Evolutionary conservation across 202 grass and related monocot genomes (phyloP).

Genomic region (Schoenoplectus triqueter): DNA sequence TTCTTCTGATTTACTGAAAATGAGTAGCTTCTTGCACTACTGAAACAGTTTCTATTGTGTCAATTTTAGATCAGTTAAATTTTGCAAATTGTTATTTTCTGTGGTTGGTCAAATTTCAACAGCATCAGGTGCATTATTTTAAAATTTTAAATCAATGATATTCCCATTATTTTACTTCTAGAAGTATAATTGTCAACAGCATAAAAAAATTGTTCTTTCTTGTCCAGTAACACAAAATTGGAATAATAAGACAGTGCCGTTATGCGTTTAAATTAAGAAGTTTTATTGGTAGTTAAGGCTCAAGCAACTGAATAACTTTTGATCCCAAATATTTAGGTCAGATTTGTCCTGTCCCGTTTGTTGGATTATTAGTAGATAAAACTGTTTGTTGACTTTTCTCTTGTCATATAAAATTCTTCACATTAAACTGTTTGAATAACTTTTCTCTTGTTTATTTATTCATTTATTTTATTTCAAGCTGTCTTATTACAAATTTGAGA

Average conservation of each 20-base stretch:
- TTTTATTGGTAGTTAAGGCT: too few relatives aligned
- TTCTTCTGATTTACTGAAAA: constrained; percentile 24
- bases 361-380: too few relatives aligned
- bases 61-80: constrained; percentile 31
- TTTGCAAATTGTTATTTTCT: neutral
- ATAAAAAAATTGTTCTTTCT: constrained; percentile 2
- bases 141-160: too few relatives aligned
- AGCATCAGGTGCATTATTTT: constrained; percentile 68
- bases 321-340: neutral
- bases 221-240: neutral
- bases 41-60: constrained; percentile 15
- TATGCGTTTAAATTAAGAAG: too few relatives aligned
- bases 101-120: constrained; percentile 89
- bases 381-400: too few relatives aligned
- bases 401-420: too few relatives aligned
- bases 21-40: too few relatives aligned
- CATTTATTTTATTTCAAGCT: constrained; percentile 9
- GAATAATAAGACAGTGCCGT: constrained; percentile 16
- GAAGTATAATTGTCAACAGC: too few relatives aligned
- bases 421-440: neutral
- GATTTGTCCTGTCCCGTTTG: constrained; percentile 44
- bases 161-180: too few relatives aligned
- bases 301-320: too few relatives aligned
- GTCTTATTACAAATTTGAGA: constrained; percentile 6
- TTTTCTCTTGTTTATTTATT: neutral